phyloP scores from a whole-genome alignment of 2,329 filamentous ascomycete species.

The Aureobasidium lini region DNA sequence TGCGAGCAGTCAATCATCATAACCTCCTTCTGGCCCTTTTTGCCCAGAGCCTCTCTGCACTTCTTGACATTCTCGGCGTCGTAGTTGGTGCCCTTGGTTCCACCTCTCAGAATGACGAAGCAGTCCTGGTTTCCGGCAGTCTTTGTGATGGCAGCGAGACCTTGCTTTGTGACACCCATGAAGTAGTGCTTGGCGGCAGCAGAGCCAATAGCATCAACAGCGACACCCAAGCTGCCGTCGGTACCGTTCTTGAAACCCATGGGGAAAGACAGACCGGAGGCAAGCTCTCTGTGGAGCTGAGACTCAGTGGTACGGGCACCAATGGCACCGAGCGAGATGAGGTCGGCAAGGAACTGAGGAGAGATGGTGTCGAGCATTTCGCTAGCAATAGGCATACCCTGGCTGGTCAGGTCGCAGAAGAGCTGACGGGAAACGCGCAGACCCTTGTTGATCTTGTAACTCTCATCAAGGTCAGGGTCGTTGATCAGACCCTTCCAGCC shows the following conservation, averaged over 20 bases:
- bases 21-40: slow-evolving; percentile 78
- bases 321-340: slow-evolving; percentile 91
- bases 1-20: slow-evolving; percentile 99
- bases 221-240: slow-evolving; percentile 81
- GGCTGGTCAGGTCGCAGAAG: slow-evolving; percentile 79
- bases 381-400: slow-evolving; percentile 88
- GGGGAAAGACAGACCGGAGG: slow-evolving; percentile 90
- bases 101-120: slow-evolving; percentile 91
- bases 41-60: slow-evolving; percentile 68
- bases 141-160: slow-evolving; percentile 86
- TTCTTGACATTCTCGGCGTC: slow-evolving; percentile 75
- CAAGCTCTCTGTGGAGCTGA: slow-evolving; percentile 91
- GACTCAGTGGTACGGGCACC: slow-evolving; percentile 94
- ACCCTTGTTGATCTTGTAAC: slow-evolving; percentile 98
- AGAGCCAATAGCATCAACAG: slow-evolving; percentile 86
- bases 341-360: slow-evolving; percentile 92
- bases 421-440: slow-evolving; percentile 85
- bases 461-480: slow-evolving; percentile 94
- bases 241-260: slow-evolving; percentile 99
- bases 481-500: slow-evolving; percentile 99
- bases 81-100: slow-evolving; percentile 87
- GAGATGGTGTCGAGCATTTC: slow-evolving; percentile 99
- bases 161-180: slow-evolving; percentile 97
- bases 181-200: slow-evolving; percentile 88
- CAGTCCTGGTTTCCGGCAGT: slow-evolving; percentile 94